phyloP scores from a whole-genome alignment of 2,329 filamentous ascomycete species.

The Graphiopsis chlorocephala region DNA sequence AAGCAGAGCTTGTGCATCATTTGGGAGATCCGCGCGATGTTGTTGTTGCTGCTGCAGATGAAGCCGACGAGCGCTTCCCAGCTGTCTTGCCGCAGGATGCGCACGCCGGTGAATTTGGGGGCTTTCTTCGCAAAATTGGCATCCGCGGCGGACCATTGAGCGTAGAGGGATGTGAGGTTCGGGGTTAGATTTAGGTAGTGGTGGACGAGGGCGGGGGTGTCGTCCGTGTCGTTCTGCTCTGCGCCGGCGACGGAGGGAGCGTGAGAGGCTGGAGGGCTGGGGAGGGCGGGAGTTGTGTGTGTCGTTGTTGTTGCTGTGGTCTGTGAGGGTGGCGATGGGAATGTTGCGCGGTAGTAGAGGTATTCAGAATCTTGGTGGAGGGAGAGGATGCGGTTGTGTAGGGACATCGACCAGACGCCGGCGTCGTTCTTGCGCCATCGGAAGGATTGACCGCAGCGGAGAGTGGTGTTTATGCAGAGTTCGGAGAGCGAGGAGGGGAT shows the following conservation, averaged over 20 bases:
- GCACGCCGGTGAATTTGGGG: slow-evolving; percentile 81
- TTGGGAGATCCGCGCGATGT: slow-evolving; percentile 89
- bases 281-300: slow-evolving; percentile 27
- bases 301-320: too few species aligned
- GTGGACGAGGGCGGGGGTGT: slow-evolving; percentile 69
- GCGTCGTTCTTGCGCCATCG: slow-evolving; percentile 79
- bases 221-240: slow-evolving; percentile 47
- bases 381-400: slow-evolving; percentile 80
- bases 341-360: slow-evolving; percentile 74
- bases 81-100: slow-evolving; percentile 89
- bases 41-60: slow-evolving; percentile 99
- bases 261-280: slow-evolving; percentile 40
- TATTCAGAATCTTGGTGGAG: slow-evolving; percentile 76
- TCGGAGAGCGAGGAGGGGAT: slow-evolving; percentile 79
- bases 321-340: slow-evolving; percentile 34
- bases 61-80: slow-evolving; percentile 95
- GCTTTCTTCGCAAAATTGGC: slow-evolving; percentile 86
- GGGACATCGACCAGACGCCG: slow-evolving; percentile 84
- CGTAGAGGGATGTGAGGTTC: slow-evolving; percentile 74
- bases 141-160: slow-evolving; percentile 82
- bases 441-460: slow-evolving; percentile 95
- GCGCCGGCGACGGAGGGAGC: slow-evolving; percentile 33
- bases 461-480: slow-evolving; percentile 88
- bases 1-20: slow-evolving; percentile 93
- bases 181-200: slow-evolving; percentile 85